Percentiles rank a stretch among this genome's conserved stretches.
Evolutionary conservation across 441 rosid species (phyloP).

Genomic region (Corymbia calophylla): DNA sequence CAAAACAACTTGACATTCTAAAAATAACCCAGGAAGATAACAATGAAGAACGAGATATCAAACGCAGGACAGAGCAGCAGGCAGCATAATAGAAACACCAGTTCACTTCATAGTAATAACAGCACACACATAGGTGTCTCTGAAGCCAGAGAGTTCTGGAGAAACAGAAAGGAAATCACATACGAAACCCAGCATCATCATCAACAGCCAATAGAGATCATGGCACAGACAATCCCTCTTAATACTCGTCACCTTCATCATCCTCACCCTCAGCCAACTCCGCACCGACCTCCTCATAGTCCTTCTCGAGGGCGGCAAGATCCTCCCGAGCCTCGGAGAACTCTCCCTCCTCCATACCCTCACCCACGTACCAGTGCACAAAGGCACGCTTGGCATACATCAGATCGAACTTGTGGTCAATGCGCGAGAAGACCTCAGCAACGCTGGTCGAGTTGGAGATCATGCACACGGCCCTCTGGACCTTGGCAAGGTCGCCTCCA

Average conservation of each 20-base stretch:
- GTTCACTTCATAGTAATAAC: neutral
- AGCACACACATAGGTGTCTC: neutral
- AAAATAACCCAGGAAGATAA: neutral
- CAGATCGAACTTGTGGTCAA: constrained; percentile 80
- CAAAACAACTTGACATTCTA: neutral
- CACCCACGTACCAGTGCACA: constrained; percentile 91
- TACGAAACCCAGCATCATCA: neutral
- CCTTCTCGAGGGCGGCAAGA: constrained; percentile 83
- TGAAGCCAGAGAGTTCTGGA: neutral
- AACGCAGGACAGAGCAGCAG: neutral
- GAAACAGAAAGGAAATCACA: neutral
- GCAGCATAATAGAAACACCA: neutral
- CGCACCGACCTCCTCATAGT: constrained; percentile 84
- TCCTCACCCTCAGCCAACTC: constrained; percentile 76
- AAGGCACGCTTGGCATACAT: constrained; percentile 88
- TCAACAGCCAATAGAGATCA: neutral
- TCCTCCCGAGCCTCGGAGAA: constrained; percentile 92
- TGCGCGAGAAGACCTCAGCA: constrained; percentile 79
- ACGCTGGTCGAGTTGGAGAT: constrained; percentile 88
- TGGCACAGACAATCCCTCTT: neutral
- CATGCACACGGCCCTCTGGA: constrained; percentile 88
- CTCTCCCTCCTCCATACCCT: constrained; percentile 96
- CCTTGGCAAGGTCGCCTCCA: constrained; percentile 93
- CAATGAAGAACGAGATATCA: neutral
- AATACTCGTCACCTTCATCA: constrained; percentile 56